phyloP scores from a whole-genome alignment of 352 stramenopile species.

The Thraustochytrium striatum region DNA sequence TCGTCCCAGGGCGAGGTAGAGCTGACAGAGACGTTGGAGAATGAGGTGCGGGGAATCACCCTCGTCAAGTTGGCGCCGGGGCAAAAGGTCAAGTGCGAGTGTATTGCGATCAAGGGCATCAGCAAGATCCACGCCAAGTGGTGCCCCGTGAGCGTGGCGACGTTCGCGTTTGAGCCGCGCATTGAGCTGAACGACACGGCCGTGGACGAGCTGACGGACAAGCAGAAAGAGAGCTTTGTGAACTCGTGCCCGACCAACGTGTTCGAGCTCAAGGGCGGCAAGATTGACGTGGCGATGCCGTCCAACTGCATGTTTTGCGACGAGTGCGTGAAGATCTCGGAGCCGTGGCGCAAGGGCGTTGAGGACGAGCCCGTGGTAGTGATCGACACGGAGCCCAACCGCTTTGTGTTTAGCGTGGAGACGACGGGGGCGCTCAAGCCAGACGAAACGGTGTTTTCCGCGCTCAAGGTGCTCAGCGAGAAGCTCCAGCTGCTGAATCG shows the following conservation, averaged over 20 bases:
- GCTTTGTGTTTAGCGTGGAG: conserved; percentile 94
- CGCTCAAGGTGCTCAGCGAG: conserved; percentile 39
- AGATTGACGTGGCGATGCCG: conserved; percentile 60
- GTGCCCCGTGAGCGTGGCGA: conserved; percentile 88
- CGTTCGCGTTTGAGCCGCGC: conserved; percentile 84
- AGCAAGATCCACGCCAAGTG: conserved; percentile 96
- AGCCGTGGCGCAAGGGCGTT: conserved; percentile 86
- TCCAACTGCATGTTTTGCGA: conserved; percentile 88
- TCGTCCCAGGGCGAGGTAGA: conserved; percentile 62
- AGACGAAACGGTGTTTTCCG: conserved; percentile 32
- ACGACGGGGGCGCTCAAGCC: conserved; percentile 63
- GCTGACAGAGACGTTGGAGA: background rate
- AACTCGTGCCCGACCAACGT: conserved; percentile 89
- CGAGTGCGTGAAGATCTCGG: conserved; percentile 83
- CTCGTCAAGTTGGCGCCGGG: conserved; percentile 92
- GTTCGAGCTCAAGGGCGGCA: conserved; percentile 74
- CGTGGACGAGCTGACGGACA: conserved; percentile 75
- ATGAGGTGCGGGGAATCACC: conserved; percentile 70
- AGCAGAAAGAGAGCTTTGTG: conserved; percentile 91
- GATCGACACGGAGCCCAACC: conserved; percentile 78
- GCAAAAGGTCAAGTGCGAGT: conserved; percentile 87
- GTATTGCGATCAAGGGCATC: conserved; percentile 88
- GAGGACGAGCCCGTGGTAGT: conserved; percentile 89
- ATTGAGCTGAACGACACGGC: conserved; percentile 82
- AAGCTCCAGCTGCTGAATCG: conserved; percentile 16